phyloP scores from a whole-genome alignment of 2,329 filamentous ascomycete species.

The Coniochaeta hoffmannii region DNA sequence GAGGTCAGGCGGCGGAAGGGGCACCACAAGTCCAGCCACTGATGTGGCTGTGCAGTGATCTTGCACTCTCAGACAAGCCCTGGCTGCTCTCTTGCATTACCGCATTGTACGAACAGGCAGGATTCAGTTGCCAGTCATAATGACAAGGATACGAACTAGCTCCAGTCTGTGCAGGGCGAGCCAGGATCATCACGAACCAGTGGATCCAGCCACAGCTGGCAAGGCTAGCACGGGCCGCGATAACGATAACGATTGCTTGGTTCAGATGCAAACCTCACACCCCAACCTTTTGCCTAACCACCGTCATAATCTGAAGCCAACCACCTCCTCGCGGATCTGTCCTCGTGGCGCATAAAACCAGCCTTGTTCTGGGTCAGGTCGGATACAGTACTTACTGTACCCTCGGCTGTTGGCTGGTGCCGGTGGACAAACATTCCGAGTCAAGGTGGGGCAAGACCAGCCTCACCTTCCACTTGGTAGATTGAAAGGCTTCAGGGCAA shows the following conservation, averaged over 20 bases:
- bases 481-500: background rate
- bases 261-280: background rate
- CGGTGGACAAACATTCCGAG: background rate
- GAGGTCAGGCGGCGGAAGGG: too few relatives aligned
- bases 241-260: background rate
- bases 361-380: too few relatives aligned
- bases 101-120: too few relatives aligned
- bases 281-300: background rate
- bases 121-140: background rate
- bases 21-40: too few relatives aligned
- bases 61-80: too few relatives aligned
- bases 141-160: too few relatives aligned
- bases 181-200: background rate
- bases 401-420: background rate
- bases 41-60: too few relatives aligned
- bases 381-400: too few relatives aligned
- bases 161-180: background rate
- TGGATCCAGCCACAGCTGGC: background rate
- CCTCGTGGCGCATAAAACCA: background rate
- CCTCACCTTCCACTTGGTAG: background rate
- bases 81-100: too few relatives aligned
- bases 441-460: background rate
- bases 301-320: too few relatives aligned
- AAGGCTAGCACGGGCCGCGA: background rate
- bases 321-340: too few relatives aligned